phyloP scores from a whole-genome alignment of 352 stramenopile genomes.

The Globisporangium paroecandrum region DNA sequence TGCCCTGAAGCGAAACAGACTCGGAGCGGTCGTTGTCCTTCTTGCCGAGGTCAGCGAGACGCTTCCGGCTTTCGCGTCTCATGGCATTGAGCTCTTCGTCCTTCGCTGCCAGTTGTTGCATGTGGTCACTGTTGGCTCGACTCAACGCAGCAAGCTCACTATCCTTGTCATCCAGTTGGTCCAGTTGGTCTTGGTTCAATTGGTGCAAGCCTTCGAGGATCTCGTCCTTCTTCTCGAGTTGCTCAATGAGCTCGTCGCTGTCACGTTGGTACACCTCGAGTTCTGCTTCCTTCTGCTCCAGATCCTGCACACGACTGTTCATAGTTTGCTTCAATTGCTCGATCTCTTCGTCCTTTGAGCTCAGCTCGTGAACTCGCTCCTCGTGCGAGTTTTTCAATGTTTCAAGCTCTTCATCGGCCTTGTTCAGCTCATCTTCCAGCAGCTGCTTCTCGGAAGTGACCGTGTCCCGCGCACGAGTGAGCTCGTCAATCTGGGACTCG shows the following conservation, averaged over 20 bases:
- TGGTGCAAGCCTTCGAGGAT: slow-evolving; percentile 13
- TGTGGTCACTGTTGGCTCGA: slow-evolving; percentile 21
- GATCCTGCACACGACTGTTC: neutral
- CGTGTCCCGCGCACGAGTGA: neutral
- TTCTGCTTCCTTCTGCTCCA: slow-evolving; percentile 1
- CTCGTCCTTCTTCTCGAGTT: slow-evolving; percentile 14
- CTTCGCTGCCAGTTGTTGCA: slow-evolving; percentile 23
- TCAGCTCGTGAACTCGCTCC: slow-evolving; percentile 1
- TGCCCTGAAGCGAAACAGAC: slow-evolving; percentile 13
- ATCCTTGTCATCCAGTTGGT: slow-evolving; percentile 29
- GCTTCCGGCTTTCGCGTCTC: slow-evolving; percentile 21
- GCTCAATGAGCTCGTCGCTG: slow-evolving; percentile 7
- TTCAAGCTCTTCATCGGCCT: slow-evolving; percentile 6
- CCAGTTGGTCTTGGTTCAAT: slow-evolving; percentile 22
- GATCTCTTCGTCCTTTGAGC: slow-evolving; percentile 12
- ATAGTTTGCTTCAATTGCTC: slow-evolving; percentile 3
- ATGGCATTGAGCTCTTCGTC: slow-evolving; percentile 28
- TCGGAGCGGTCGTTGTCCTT: slow-evolving; percentile 19
- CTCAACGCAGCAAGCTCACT: slow-evolving; percentile 23
- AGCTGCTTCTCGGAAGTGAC: slow-evolving; percentile 10
- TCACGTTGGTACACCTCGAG: slow-evolving; percentile 12
- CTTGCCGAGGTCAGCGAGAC: slow-evolving; percentile 15
- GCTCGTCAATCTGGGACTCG: slow-evolving; percentile 18
- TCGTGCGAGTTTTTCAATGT: slow-evolving; percentile 2
- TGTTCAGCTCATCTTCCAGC: slow-evolving; percentile 15